A percentile compares a stretch with the other conserved stretches of the same genome.
Evolutionary conservation across 2,329 filamentous ascomycete genomes (phyloP).

Genomic region (Neopestalotiopsis rosae): DNA sequence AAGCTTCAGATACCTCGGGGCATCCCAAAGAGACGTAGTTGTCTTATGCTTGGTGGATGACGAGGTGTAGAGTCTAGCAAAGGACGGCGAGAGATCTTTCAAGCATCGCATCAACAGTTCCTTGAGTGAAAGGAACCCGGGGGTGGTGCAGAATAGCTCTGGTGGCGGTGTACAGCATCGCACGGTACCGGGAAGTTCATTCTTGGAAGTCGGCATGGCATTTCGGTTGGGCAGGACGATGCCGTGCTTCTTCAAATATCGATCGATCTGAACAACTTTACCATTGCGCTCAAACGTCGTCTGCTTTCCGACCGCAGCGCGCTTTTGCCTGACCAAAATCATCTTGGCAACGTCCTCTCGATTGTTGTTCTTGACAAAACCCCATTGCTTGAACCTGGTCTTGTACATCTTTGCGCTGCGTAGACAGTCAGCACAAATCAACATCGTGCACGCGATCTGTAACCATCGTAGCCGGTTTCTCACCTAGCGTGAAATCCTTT

Average conservation of each 20-base stretch:
- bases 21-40: constrained; percentile 5
- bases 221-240: neutral
- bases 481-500: constrained; percentile 30
- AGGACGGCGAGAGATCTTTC: neutral
- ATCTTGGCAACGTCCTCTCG: constrained; percentile 17
- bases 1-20: constrained; percentile 8
- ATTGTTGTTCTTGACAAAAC: constrained; percentile 17
- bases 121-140: constrained; percentile 5
- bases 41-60: neutral
- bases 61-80: neutral
- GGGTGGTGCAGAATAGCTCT: neutral
- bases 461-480: neutral
- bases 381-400: constrained; percentile 18
- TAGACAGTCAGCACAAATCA: neutral
- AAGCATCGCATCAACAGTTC: constrained; percentile 10
- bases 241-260: constrained; percentile 14
- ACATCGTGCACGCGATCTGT: neutral
- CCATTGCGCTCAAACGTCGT: constrained; percentile 15
- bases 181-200: constrained; percentile 3
- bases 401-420: constrained; percentile 19
- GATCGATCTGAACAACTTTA: constrained; percentile 14
- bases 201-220: neutral
- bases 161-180: constrained; percentile 15
- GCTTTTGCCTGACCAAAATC: constrained; percentile 12
- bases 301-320: constrained; percentile 13